Evolutionary conservation across 176 grass and related monocot species (phyloP), one percentile per base, ranked within the genome.

Genomic region (Tillandsia fasciculata): DNA sequence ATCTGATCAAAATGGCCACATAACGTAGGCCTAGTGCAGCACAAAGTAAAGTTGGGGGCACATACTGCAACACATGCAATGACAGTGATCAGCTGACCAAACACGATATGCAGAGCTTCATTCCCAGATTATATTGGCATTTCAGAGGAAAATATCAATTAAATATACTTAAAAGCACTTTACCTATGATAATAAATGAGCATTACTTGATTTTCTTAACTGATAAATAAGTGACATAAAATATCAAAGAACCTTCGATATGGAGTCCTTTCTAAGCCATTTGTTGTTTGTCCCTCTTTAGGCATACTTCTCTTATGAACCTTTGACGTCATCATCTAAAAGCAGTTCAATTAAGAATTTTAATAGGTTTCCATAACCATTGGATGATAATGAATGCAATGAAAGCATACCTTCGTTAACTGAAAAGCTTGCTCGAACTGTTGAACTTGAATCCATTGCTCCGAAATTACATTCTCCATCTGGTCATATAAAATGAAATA

Each of bases 371-470:
- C 52, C 48, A 42, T 53, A 51, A 69, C 64, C 26, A 77, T 51
- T 80, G 24, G 47, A 12, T 54, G 67, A 49, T 20, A 81, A 12
- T 22, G 51, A 69, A 67, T 18, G 48, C 52, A 84, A 68, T 68
- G 64, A 76, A 72, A 71, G 48, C 52, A 72, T 89, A 96, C 93
- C 81, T 90, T 96, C 11, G 83, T 96, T 73, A 78, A 78, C 59
- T 89, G 81, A 83, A 96, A 92, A 76, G 86, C 93, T 76, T 96
- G 93, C 85, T 96, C 93, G 53, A 92, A 70, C 53, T 92, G 83
- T 58, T 74, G 82, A 73, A 96, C 88, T 73, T 96, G 88, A 88
- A 92, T 92, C 88, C 86, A 96, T 80, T 96, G 93, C 77, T 96
- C 93, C 50, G 74, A 68, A 79, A 89, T 81, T 64, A 90, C 88